phyloP scores from a whole-genome alignment of 192 early-diverging fungal genomes.

The Coemansia sp. region DNA sequence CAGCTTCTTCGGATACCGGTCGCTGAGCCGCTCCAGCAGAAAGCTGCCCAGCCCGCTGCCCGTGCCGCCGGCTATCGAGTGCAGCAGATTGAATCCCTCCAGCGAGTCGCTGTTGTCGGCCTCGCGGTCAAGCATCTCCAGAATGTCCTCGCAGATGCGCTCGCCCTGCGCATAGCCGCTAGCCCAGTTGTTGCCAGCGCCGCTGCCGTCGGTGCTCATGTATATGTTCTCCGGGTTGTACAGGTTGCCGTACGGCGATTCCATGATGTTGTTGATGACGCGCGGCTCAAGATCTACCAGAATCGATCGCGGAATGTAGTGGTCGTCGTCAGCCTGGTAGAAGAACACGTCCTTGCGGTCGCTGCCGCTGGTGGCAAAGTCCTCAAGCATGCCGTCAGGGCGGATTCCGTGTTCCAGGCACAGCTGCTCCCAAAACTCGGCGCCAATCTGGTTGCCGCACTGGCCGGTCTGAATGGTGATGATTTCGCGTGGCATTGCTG shows the following conservation, averaged over 20 bases:
- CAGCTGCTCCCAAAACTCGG: slow-evolving; percentile 91
- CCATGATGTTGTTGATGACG: slow-evolving; percentile 87
- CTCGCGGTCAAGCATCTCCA: slow-evolving; percentile 96
- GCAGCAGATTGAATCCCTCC: slow-evolving; percentile 94
- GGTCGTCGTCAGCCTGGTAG: slow-evolving; percentile 99
- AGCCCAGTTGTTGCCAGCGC: slow-evolving; percentile 98
- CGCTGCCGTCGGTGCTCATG: slow-evolving; percentile 87
- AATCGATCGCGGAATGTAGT: slow-evolving; percentile 93
- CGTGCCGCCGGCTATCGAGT: slow-evolving; percentile 97
- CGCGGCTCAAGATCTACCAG: slow-evolving; percentile 91
- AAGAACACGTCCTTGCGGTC: slow-evolving; percentile 99
- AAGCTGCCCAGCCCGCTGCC: slow-evolving; percentile 96
- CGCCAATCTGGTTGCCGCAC: slow-evolving; percentile 97
- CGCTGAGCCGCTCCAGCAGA: slow-evolving; percentile 85
- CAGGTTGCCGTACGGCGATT: slow-evolving; percentile 82
- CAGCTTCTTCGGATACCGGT: slow-evolving; percentile 95
- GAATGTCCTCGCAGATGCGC: slow-evolving; percentile 80
- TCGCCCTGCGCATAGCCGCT: slow-evolving; percentile 86
- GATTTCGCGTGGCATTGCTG: slow-evolving; percentile 81
- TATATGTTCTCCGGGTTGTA: slow-evolving; percentile 98
- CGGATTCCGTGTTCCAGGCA: slow-evolving; percentile 95
- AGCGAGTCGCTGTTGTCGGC: slow-evolving; percentile 92
- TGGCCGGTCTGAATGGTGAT: slow-evolving; percentile 96
- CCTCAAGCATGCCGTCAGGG: slow-evolving; percentile 88
- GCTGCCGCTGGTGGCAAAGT: slow-evolving; percentile 79